A percentile compares a stretch with the other conserved stretches of the same genome.
Evolutionary conservation across 768 basidiomycete species (phyloP).

Genomic region (Naganishia antarctica): DNA sequence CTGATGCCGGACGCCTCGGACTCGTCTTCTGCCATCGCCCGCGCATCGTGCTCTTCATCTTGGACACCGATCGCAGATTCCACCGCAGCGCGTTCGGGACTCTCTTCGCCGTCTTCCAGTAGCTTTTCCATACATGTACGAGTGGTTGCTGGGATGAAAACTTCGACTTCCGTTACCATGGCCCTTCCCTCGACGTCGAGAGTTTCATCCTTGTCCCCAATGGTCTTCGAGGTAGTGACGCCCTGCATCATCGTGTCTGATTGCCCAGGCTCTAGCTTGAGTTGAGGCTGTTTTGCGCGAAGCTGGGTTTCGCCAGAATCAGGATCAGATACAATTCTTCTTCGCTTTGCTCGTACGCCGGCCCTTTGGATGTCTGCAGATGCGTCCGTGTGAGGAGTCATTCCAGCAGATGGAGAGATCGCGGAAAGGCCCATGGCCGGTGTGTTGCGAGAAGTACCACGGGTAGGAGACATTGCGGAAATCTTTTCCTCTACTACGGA

Average conservation of each 20-base stretch:
- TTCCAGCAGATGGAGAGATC: neutral
- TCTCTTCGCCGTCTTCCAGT: conserved; percentile 7
- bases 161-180: conserved; percentile 4
- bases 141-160: neutral
- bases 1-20: neutral
- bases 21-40: neutral
- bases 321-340: conserved; percentile 16
- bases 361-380: neutral
- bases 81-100: conserved; percentile 20
- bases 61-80: conserved; percentile 17
- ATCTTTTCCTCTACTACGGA: neutral
- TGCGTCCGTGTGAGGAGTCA: neutral
- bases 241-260: neutral
- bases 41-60: neutral
- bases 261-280: conserved; percentile 6
- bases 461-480: neutral
- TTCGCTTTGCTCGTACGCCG: conserved; percentile 5
- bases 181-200: neutral
- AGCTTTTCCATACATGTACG: neutral
- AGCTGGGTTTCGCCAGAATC: neutral
- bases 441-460: neutral
- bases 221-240: no score
- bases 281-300: neutral
- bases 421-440: neutral
- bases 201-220: neutral